These are phyloP conservation scores for Pelargonium cotyledonis DNA, from an alignment of 441 rosid genomes.

Conservation along the genomic window DNA sequence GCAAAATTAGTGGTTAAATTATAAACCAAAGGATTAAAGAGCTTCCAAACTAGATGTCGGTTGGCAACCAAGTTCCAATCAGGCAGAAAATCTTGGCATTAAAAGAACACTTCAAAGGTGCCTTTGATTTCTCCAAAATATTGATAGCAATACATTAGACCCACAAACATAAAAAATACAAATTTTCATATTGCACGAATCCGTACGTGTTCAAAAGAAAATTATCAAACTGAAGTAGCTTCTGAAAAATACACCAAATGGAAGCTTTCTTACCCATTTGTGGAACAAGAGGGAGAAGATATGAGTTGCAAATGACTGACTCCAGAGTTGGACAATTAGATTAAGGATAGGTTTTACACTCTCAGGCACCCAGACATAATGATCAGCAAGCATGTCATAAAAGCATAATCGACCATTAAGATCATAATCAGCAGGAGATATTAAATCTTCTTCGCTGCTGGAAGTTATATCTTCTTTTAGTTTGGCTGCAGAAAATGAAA, in stretches of 20 bases:
- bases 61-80: not conserved
- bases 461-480: conserved; percentile 68
- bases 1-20: not conserved
- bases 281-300: conserved; percentile 81
- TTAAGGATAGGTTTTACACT: conserved; percentile 70
- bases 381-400: conserved; percentile 84
- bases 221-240: too few species aligned
- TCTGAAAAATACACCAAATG: not conserved
- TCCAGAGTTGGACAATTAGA: conserved; percentile 90
- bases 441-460: conserved; percentile 54
- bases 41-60: not conserved
- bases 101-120: not conserved
- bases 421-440: conserved; percentile 38
- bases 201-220: too few species aligned
- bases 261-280: conserved; percentile 63
- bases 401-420: conserved; percentile 56
- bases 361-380: conserved; percentile 55
- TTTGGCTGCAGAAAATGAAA: conserved; percentile 22
- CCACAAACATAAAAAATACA: not conserved
- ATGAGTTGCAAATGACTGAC: conserved; percentile 90
- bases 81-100: not conserved
- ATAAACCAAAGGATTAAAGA: not conserved
- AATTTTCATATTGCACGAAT: conserved; percentile 2
- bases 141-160: not conserved
- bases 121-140: not conserved